Conservation (phyloP, 495 filamentous ascomycete genomes). For the Podospora pseudocomata region DNA sequence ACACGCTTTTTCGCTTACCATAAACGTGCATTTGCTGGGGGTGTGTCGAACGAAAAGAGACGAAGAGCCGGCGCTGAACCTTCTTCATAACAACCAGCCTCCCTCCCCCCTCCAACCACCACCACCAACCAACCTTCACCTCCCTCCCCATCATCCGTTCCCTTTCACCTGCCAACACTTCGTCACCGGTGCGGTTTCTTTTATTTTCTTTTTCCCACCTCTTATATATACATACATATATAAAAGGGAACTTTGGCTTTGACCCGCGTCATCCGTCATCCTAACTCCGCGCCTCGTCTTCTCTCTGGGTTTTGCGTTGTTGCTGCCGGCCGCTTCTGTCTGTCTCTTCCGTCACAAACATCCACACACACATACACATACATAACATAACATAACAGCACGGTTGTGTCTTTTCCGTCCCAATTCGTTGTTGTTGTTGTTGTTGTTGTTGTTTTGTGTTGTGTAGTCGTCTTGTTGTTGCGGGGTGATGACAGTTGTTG, state of each 20-base stretch:
- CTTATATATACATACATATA: no score
- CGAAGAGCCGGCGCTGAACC: constrained; percentile 19
- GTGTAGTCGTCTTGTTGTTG: no score
- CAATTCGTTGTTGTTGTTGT: constrained; percentile 19
- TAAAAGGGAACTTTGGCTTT: constrained; percentile 2
- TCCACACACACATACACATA: no score
- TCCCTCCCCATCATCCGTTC: constrained; percentile 10
- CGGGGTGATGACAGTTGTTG: constrained; percentile 16
- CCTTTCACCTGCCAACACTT: no score
- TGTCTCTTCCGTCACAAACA: no score
- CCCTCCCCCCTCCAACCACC: no score
- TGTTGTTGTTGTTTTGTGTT: no score
- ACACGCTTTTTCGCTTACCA: constrained; percentile 8
- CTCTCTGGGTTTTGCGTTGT: not conserved
- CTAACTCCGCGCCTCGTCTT: constrained; percentile 10
- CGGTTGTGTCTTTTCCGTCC: constrained; percentile 11
- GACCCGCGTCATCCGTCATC: constrained; percentile 16
- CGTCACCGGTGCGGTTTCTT: no score
- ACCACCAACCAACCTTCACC: no score
- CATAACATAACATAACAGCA: not conserved
- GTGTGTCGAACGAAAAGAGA: not conserved
- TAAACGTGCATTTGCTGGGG: not conserved
- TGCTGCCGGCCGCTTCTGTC: no score
- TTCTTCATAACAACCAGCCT: constrained; percentile 19
- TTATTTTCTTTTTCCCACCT: no score